Evolutionary conservation across 2,329 filamentous ascomycete genomes (phyloP).

Genomic region (Aspergillus fijiensis): DNA sequence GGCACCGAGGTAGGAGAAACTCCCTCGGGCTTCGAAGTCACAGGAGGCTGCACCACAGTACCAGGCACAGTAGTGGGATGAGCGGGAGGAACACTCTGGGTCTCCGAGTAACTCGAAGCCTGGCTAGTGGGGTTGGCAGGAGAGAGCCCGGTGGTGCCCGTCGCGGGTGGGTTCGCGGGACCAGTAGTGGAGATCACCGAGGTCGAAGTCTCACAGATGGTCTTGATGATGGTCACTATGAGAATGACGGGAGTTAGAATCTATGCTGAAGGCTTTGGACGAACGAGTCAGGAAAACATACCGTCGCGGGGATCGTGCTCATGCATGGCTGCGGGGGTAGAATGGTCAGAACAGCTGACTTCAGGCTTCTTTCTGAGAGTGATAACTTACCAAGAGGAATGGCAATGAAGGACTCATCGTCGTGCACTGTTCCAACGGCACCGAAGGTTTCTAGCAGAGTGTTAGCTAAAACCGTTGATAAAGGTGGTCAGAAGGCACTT

Average conservation of each 20-base stretch:
- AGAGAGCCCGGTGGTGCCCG: neutral
- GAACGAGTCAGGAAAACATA: neutral
- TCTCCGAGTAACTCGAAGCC: neutral
- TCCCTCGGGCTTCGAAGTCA: neutral
- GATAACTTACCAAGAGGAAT: slow-evolving; percentile 8
- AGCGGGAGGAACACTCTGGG: neutral
- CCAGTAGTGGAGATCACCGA: neutral
- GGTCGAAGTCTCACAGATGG: slow-evolving; percentile 14
- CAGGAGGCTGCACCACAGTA: neutral
- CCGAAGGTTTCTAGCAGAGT: neutral
- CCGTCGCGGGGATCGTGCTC: slow-evolving; percentile 7
- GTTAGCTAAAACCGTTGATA: neutral
- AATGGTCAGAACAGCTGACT: neutral
- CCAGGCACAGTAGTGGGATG: slow-evolving; percentile 3
- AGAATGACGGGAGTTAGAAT: neutral
- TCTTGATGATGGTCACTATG: slow-evolving; percentile 26
- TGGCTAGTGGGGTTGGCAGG: neutral
- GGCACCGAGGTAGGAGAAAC: slow-evolving; percentile 3
- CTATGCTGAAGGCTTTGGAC: neutral
- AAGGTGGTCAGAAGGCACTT: slow-evolving; percentile 12
- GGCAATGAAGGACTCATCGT: slow-evolving; percentile 3
- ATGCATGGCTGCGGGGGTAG: neutral
- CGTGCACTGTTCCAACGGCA: neutral
- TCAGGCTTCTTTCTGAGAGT: neutral
- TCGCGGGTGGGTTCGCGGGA: neutral